A percentile compares a stretch with the other conserved stretches of the same genome.
phyloP scores from a whole-genome alignment of 2,329 filamentous ascomycete species.

The Monilinia fructicola region DNA sequence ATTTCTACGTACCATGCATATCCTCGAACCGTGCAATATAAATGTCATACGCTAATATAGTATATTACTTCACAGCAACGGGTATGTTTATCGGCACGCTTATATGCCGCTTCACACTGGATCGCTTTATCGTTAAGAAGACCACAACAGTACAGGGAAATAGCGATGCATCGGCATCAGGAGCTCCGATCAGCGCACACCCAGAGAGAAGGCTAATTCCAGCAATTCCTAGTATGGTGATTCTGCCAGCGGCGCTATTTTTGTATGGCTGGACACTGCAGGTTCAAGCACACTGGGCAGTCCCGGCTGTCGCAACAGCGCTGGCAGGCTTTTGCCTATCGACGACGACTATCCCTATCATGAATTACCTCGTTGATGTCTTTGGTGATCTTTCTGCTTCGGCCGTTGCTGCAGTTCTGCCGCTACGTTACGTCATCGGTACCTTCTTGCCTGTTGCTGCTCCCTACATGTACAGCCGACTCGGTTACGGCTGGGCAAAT shows the following conservation, averaged over 20 bases:
- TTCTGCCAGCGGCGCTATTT: constrained; percentile 55
- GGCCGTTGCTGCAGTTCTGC: constrained; percentile 43
- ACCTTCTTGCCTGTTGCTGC: constrained; percentile 54
- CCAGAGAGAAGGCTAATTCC: constrained; percentile 65
- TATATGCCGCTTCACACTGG: constrained; percentile 38
- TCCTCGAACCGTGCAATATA: too few relatives aligned
- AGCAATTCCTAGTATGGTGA: constrained; percentile 52
- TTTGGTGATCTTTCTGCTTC: constrained; percentile 42
- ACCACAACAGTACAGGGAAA: constrained; percentile 10
- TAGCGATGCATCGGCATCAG: constrained; percentile 19
- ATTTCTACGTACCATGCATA: too few relatives aligned
- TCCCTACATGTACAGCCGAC: too few relatives aligned
- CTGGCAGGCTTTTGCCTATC: constrained; percentile 52
- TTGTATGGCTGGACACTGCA: constrained; percentile 55
- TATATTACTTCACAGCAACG: constrained; percentile 25
- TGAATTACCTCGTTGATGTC: constrained; percentile 54
- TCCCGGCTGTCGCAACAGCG: constrained; percentile 47
- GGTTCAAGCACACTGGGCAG: constrained; percentile 52
- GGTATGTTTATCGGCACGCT: constrained; percentile 47
- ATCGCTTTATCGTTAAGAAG: constrained; percentile 32
- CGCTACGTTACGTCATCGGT: constrained; percentile 41
- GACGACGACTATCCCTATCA: constrained; percentile 46
- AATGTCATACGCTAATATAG: neutral
- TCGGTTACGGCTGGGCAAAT: too few relatives aligned
- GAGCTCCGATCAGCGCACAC: neutral